Evolutionary conservation across 371 early-diverging fungal genomes (phyloP).

Genomic region (Mucor mucedo): DNA sequence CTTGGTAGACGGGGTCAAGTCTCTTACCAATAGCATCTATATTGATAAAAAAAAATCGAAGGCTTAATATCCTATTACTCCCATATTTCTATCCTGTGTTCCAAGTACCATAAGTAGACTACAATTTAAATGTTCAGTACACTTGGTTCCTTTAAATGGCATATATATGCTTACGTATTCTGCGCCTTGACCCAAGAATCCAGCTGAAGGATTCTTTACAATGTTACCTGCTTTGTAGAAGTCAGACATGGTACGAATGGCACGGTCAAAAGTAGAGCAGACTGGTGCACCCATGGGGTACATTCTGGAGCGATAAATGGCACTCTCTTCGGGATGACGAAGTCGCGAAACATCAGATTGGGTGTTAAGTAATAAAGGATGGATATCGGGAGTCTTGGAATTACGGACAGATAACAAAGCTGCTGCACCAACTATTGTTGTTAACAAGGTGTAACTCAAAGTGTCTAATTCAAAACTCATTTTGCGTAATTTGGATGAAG

Average conservation of each 20-base stretch:
- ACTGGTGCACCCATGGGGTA: constrained; percentile 65
- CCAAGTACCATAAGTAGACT: constrained; percentile 35
- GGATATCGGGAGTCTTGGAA: constrained; percentile 75
- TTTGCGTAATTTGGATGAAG: neutral
- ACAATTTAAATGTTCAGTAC: constrained; percentile 10
- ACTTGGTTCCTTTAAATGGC: constrained; percentile 26
- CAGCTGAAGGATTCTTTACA: constrained; percentile 37
- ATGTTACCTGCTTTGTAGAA: constrained; percentile 52
- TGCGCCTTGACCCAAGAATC: constrained; percentile 29
- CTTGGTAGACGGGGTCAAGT: constrained; percentile 30
- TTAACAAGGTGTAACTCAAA: constrained; percentile 46
- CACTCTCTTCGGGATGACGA: constrained; percentile 72
- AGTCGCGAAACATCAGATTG: constrained; percentile 70
- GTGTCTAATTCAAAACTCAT: constrained; percentile 54
- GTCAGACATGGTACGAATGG: constrained; percentile 58
- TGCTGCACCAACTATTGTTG: constrained; percentile 50
- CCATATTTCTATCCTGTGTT: neutral
- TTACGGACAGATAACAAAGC: constrained; percentile 54
- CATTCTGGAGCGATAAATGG: constrained; percentile 72
- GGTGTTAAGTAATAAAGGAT: constrained; percentile 74
- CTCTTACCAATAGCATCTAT: constrained; percentile 32
- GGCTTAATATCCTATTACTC: neutral
- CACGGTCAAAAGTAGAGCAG: constrained; percentile 45
- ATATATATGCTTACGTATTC: constrained; percentile 36
- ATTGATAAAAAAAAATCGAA: neutral